Percentiles rank a stretch among this genome's conserved stretches.
Evolutionary conservation across 768 basidiomycete species (phyloP).

Genomic region (Suillus clintonianus): DNA sequence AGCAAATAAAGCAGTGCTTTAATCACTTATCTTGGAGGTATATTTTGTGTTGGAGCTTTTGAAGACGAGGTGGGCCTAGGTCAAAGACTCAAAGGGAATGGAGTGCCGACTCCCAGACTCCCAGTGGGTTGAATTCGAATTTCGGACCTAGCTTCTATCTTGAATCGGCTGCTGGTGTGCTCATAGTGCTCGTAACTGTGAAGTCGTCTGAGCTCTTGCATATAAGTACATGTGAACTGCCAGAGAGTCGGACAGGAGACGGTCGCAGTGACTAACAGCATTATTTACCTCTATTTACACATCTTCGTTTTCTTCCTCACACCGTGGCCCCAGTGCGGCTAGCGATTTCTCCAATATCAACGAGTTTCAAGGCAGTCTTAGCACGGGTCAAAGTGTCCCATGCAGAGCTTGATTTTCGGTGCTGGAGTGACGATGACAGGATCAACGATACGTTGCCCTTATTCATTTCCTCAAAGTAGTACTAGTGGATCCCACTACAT

Average conservation of each 20-base stretch:
- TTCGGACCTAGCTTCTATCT: not conserved
- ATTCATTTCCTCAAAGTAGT: too few species aligned
- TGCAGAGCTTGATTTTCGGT: slow-evolving; percentile 18
- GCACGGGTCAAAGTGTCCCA: slow-evolving; percentile 5
- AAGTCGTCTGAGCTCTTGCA: not conserved
- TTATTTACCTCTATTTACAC: too few species aligned
- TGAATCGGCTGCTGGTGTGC: too few species aligned
- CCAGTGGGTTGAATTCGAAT: not conserved
- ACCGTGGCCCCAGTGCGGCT: too few species aligned
- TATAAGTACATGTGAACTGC: not conserved
- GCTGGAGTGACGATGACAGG: slow-evolving; percentile 14
- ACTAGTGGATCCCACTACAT: too few species aligned
- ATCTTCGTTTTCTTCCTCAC: too few species aligned
- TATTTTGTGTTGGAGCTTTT: slow-evolving; percentile 16
- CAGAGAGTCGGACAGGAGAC: too few species aligned
- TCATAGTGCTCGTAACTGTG: not conserved
- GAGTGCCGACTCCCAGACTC: not conserved
- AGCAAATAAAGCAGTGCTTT: slow-evolving; percentile 77
- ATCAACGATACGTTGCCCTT: slow-evolving; percentile 10
- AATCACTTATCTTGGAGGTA: slow-evolving; percentile 74
- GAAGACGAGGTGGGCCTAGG: not conserved
- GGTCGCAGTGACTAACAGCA: too few species aligned
- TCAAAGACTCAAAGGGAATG: not conserved
- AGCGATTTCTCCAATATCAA: too few species aligned
- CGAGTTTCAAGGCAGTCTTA: too few species aligned